Evolutionary conservation across 2,329 filamentous ascomycete genomes (phyloP), one percentile per base, ranked within the genome.

Genomic region (Rutstroemia sp.): DNA sequence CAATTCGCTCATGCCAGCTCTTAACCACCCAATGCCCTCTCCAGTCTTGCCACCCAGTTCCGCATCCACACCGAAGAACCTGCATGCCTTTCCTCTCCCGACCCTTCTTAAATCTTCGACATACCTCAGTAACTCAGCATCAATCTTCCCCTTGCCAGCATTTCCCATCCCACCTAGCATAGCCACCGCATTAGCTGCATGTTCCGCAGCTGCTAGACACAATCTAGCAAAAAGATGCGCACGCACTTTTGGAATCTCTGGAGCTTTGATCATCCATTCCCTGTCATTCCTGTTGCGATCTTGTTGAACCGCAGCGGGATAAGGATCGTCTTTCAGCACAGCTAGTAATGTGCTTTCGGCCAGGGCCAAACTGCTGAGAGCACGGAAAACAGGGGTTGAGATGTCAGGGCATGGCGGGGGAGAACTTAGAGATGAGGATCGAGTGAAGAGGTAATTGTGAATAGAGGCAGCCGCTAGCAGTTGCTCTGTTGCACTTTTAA

Each of bases 211-310:
- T 0, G 91, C 89, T 10, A 97, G 79, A 69, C 91, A 97, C 7
- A 97, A 76, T 1, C 92, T 80, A 1, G 91, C 91, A 67, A 95
- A 95, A 1, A 99, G 77, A 66, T 95, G 86, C 8, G 90, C 90
- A 48, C 92, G 84, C 17, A 96, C 91, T 68, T 92, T 92, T 30
- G 91, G 88, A 49, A 96, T 89, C 51, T 90, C 84, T 0, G 92
- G 90, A 0, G 90, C 82, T 65, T 88, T 89, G 71, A 94, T 95
- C 91, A 97, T 97, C 92, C 92, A 99, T 63, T 97, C 92, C 59
- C 82, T 90, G 70, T 92, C 90, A 63, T 86, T 84, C 53, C 86
- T 82, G 68, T 95, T 95, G 48, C 92, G 81, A 56, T 86, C 83
- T 65, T 95, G 89, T 0, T 90, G 84, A 2, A 95, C 86, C 6